Conservation (phyloP, 2,329 filamentous ascomycete species). For the Phialemonium atrogriseum region DNA sequence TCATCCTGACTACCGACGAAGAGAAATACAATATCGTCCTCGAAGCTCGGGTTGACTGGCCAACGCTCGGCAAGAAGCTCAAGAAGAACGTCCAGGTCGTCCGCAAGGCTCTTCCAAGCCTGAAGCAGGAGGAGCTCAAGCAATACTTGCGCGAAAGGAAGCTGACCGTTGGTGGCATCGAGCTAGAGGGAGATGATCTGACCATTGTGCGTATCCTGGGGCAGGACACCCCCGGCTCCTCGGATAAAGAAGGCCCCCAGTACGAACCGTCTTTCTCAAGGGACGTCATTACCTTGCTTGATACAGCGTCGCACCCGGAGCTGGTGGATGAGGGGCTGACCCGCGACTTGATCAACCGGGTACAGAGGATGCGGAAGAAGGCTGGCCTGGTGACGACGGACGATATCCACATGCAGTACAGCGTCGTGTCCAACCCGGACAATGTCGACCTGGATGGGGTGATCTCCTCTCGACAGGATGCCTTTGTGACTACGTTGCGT, state of each 20-base stretch:
- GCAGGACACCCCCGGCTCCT: too few relatives aligned
- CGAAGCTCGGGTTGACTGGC: constrained; percentile 85
- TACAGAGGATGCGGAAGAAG: constrained; percentile 90
- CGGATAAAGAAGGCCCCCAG: constrained; percentile 58
- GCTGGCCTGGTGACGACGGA: constrained; percentile 85
- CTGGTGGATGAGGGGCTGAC: constrained; percentile 82
- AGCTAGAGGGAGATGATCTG: constrained; percentile 73
- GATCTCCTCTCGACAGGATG: constrained; percentile 48
- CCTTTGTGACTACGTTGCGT: constrained; percentile 70
- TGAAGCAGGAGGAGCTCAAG: constrained; percentile 76
- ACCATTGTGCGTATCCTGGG: constrained; percentile 72
- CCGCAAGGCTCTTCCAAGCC: constrained; percentile 75
- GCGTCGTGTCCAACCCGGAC: constrained; percentile 70
- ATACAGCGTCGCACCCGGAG: constrained; percentile 69
- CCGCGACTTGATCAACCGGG: constrained; percentile 85
- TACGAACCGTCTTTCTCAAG: constrained; percentile 82
- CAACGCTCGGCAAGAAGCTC: constrained; percentile 89
- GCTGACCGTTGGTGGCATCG: constrained; percentile 79
- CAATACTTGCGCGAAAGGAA: constrained; percentile 64
- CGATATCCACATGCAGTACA: constrained; percentile 92
- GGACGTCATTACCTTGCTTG: constrained; percentile 83
- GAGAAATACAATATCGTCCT: constrained; percentile 88
- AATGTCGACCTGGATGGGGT: constrained; percentile 62
- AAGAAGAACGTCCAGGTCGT: constrained; percentile 91
- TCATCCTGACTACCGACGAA: constrained; percentile 80